phyloP scores from a whole-genome alignment of 805 yeast species.

The Candida multigemmis region DNA sequence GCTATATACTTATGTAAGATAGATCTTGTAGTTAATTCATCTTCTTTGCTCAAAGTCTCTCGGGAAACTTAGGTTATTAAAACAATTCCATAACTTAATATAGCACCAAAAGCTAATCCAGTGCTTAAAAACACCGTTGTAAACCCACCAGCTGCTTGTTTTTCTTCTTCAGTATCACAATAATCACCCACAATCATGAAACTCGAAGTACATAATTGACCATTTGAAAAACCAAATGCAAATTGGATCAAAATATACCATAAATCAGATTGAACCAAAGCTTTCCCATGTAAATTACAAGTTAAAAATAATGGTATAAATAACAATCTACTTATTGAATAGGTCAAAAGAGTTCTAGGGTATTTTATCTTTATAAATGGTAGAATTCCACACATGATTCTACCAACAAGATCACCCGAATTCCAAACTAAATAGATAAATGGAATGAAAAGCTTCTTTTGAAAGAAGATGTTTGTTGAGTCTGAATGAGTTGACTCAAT shows the following conservation, averaged over 20 bases:
- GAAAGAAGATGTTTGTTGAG: constrained; percentile 28
- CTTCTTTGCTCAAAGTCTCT: no score
- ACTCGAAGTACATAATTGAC: constrained; percentile 72
- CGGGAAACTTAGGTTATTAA: constrained; percentile 13
- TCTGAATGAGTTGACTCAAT: constrained; percentile 41
- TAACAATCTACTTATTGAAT: constrained; percentile 45
- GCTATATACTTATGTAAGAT: no score
- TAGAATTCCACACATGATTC: constrained; percentile 59
- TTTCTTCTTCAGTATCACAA: constrained; percentile 55
- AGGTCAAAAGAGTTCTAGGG: constrained; percentile 38
- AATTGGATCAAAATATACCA: constrained; percentile 66
- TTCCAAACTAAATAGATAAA: constrained; percentile 82
- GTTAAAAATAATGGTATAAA: constrained; percentile 67
- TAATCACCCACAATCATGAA: constrained; percentile 66
- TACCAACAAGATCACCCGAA: constrained; percentile 75
- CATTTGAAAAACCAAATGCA: constrained; percentile 78
- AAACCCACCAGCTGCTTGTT: constrained; percentile 92
- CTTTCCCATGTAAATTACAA: constrained; percentile 49
- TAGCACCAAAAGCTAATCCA: constrained; percentile 75
- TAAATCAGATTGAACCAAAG: constrained; percentile 45
- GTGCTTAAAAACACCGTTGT: constrained; percentile 70
- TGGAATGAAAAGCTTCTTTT: constrained; percentile 51
- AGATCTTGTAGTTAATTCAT: no score
- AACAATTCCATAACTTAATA: constrained; percentile 64
- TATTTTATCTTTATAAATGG: constrained; percentile 27